Base-by-base conservation (phyloP, 495 filamentous ascomycete genomes). In the Podospora fimiseda region DNA sequence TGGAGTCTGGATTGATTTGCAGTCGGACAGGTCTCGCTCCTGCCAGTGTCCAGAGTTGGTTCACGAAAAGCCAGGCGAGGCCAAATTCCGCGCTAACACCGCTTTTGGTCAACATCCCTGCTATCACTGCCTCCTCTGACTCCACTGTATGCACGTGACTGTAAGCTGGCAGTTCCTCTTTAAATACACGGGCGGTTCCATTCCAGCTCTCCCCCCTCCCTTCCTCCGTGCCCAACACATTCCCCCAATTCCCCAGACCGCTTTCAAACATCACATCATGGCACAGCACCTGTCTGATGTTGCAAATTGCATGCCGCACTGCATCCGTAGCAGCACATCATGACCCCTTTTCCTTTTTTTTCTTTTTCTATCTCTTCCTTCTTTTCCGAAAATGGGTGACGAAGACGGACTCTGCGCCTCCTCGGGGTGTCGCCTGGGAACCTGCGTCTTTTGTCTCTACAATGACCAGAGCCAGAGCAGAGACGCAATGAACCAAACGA, bases 41-140 rank as follows among this genome's bases (percentile, higher is more conserved):
- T 47, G 11, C 41, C 41, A 43, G 16, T 21, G 22, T 21, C 40
- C 53, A 50, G 50, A 47, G 42, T 56, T 65, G 60, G 60, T 57
- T 57, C n/a, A 40, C 61, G 51, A 60, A 60, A 62, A 62, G 60
- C 60, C 57, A 62, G 53, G 50, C 43, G 42, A 53, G 59, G 53
- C 57, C 56, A 43, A 59, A 47, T 14, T 60, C 52, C 13, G 47
- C 53, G 51, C 60, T 60, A 62, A 33, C 7, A 11, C 45, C 41
- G 44, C 51, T 56, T 53, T 20, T 7, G 45, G 33, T 14, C 21
- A 24, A 33, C 6, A 5, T 33, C 27, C 11, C 22, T 15, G 22
- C 22, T 21, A n/a, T 9, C 44, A 13, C 21, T 27, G n/a, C 15
- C 15, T 14, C 22, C 44, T 47, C 24, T 24, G 20, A 11, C 44